These are phyloP conservation scores for Macroventuria anomochaeta DNA, from an alignment of 2,329 filamentous ascomycete genomes.

Conservation along the genomic window DNA sequence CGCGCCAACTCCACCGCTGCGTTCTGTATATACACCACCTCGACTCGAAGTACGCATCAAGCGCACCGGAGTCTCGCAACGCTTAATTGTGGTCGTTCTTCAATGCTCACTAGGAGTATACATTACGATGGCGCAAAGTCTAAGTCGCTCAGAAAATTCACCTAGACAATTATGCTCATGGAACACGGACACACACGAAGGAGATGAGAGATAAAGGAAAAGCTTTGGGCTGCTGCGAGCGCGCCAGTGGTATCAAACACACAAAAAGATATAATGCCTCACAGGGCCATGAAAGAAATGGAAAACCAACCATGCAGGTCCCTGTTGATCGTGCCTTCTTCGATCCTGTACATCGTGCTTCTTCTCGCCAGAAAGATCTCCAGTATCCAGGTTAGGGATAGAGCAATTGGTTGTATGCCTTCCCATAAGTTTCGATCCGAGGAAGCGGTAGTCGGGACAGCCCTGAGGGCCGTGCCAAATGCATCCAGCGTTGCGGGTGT, in stretches of 20 bases:
- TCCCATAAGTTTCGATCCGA: neutral
- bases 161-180: slow-evolving; percentile 13
- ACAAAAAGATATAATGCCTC: slow-evolving; percentile 12
- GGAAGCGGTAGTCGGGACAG: neutral
- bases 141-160: slow-evolving; percentile 1
- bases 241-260: slow-evolving; percentile 25
- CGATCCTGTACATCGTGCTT: slow-evolving; percentile 1
- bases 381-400: neutral
- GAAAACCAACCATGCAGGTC: neutral
- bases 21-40: slow-evolving; percentile 5
- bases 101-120: slow-evolving; percentile 18
- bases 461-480: neutral
- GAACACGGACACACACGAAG: slow-evolving; percentile 14
- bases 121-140: slow-evolving; percentile 17
- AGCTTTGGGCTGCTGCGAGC: slow-evolving; percentile 18
- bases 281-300: slow-evolving; percentile 6
- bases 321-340: neutral
- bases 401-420: too few relatives aligned
- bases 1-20: neutral
- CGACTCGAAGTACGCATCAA: slow-evolving; percentile 9
- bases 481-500: neutral
- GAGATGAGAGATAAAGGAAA: slow-evolving; percentile 15
- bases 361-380: neutral
- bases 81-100: neutral
- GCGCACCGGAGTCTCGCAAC: slow-evolving; percentile 1